phyloP scores from a whole-genome alignment of 352 stramenopile species.

The Phytophthora lateralis region DNA sequence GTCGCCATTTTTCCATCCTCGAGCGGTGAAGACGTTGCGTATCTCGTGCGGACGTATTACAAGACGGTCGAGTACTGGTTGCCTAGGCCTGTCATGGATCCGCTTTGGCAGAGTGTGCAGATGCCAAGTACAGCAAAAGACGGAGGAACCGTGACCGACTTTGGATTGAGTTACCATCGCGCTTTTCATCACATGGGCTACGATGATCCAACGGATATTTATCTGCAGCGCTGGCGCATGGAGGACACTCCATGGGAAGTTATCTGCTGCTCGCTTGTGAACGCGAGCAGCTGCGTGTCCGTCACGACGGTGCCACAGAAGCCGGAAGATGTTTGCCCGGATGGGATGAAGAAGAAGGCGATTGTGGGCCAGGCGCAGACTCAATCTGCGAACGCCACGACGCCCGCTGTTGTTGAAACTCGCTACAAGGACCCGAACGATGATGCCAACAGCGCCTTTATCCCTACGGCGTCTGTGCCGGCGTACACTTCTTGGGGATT shows the following conservation, averaged over 20 bases:
- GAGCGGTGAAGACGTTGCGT: slow-evolving; percentile 47
- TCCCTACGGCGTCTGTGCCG: slow-evolving; percentile 81
- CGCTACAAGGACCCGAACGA: slow-evolving; percentile 94
- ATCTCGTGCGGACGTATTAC: slow-evolving; percentile 95
- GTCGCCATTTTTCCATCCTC: slow-evolving; percentile 51
- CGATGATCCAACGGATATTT: slow-evolving; percentile 97
- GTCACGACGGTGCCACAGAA: slow-evolving; percentile 43
- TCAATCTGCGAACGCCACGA: slow-evolving; percentile 29
- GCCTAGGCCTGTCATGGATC: slow-evolving; percentile 95
- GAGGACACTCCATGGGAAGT: slow-evolving; percentile 94
- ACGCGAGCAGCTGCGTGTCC: slow-evolving; percentile 59
- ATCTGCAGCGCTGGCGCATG: slow-evolving; percentile 94
- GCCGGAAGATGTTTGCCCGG: slow-evolving; percentile 46
- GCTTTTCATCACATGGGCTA: slow-evolving; percentile 95
- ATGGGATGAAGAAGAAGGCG: slow-evolving; percentile 62
- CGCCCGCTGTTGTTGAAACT: slow-evolving; percentile 63
- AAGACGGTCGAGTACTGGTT: slow-evolving; percentile 95
- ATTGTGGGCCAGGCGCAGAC: slow-evolving; percentile 74
- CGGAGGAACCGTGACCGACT: slow-evolving; percentile 71
- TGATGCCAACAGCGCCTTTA: slow-evolving; percentile 89
- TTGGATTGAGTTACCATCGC: slow-evolving; percentile 95
- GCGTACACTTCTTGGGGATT: slow-evolving; percentile 79
- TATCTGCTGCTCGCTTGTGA: slow-evolving; percentile 80
- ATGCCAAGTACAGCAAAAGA: slow-evolving; percentile 31
- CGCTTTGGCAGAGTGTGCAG: slow-evolving; percentile 96